phyloP scores from a whole-genome alignment of 371 early-diverging fungal species.

The Haplosporangium sp. region DNA sequence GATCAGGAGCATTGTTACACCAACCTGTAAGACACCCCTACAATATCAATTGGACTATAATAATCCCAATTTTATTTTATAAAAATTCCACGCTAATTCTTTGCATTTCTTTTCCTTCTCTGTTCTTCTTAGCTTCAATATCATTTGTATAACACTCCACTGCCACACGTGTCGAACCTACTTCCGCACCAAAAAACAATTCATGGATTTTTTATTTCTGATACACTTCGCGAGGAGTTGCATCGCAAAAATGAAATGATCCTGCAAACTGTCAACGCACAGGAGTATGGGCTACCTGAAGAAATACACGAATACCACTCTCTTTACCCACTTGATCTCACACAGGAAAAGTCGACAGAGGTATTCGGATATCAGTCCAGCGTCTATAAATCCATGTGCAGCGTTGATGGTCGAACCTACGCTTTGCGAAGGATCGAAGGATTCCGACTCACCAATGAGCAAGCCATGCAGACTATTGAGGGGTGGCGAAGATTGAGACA shows the following conservation, averaged over 20 bases:
- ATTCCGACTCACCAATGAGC: slow-evolving; percentile 81
- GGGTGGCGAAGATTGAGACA: slow-evolving; percentile 86
- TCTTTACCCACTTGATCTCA: slow-evolving; percentile 80
- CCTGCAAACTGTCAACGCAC: slow-evolving; percentile 68
- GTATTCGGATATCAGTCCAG: slow-evolving; percentile 83
- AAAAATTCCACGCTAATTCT: no score
- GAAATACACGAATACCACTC: slow-evolving; percentile 87
- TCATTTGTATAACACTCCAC: slow-evolving; percentile 78
- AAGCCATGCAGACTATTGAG: slow-evolving; percentile 86
- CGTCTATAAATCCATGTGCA: slow-evolving; percentile 87
- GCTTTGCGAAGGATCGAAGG: slow-evolving; percentile 86
- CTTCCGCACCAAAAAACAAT: slow-evolving; percentile 81
- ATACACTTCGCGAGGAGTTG: slow-evolving; percentile 82
- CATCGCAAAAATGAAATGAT: slow-evolving; percentile 77
- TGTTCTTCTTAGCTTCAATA: slow-evolving; percentile 71
- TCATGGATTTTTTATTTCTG: slow-evolving; percentile 87
- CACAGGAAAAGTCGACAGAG: slow-evolving; percentile 57
- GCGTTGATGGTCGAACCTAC: slow-evolving; percentile 87
- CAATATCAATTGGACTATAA: neutral
- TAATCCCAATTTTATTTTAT: neutral
- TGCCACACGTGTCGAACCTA: slow-evolving; percentile 79
- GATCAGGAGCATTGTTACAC: slow-evolving; percentile 46
- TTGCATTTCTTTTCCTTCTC: slow-evolving; percentile 24
- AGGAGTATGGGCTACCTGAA: slow-evolving; percentile 72
- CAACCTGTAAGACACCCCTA: slow-evolving; percentile 36